These are phyloP conservation scores for Candida morakotiae DNA, from an alignment of 805 yeast genomes.

Conservation along the genomic window DNA sequence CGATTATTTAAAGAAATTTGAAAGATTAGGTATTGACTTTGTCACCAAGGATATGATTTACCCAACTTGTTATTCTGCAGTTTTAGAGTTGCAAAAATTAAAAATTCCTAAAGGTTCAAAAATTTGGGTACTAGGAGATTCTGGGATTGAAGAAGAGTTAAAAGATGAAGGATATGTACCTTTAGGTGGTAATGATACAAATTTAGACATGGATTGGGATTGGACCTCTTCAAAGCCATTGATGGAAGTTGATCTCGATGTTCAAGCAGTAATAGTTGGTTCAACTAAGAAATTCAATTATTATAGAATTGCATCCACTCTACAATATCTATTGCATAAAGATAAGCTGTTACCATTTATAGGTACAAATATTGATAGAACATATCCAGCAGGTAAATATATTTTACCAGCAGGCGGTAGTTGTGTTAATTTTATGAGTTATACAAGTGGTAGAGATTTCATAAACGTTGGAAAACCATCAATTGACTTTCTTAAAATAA, in stretches of 20 bases:
- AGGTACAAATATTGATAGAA: conserved; percentile 38
- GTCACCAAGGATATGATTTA: conserved; percentile 25
- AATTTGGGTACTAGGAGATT: conserved; percentile 39
- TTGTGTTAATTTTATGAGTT: conserved; percentile 34
- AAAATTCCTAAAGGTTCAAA: conserved; percentile 26
- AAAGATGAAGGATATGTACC: conserved; percentile 28
- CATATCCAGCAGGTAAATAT: conserved; percentile 36
- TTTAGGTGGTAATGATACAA: conserved; percentile 30
- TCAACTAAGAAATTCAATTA: conserved; percentile 35
- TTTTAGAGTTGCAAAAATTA: conserved; percentile 19
- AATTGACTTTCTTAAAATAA: conserved; percentile 23
- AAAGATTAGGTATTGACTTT: conserved; percentile 24
- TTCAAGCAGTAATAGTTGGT: conserved; percentile 38
- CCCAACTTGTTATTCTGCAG: conserved; percentile 39
- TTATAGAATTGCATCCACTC: conserved; percentile 32
- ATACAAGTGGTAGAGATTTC: conserved; percentile 29
- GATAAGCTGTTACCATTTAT: conserved; percentile 31
- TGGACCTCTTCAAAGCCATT: conserved; percentile 21
- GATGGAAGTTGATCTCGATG: conserved; percentile 32
- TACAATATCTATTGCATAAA: conserved; percentile 32
- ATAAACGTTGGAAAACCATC: conserved; percentile 39
- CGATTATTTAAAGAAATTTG: conserved; percentile 29
- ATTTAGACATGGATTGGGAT: conserved; percentile 22
- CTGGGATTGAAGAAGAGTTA: conserved; percentile 34
- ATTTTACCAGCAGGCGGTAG: conserved; percentile 40